Evolutionary conservation across 768 basidiomycete species (phyloP), one percentile per base, ranked within the genome.

Genomic region (Suillus bovinus): DNA sequence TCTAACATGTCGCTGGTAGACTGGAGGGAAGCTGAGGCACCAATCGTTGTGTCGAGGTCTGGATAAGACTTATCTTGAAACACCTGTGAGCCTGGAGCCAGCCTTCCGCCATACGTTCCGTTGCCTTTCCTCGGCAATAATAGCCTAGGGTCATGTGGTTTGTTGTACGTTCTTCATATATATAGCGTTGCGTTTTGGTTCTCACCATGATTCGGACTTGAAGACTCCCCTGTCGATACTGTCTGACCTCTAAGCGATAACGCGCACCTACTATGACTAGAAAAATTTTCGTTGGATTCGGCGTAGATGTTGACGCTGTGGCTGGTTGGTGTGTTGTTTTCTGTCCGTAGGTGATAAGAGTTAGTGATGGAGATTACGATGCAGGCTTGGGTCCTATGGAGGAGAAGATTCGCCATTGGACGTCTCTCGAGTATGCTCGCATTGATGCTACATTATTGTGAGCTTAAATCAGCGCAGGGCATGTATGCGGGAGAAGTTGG

Each of bases 401-500:
- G 89, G 88, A 17, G 85, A 90, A 66, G 83, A 90, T 69, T 87
- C 84, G 0, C 85, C 87, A 1, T 74, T 82, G 24, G 90, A 91
- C 67, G 88, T 91, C 60, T 88, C 86, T 20, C 78, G 84, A 68
- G 87, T 85, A 50, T 5, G 66, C 59, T 59, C 49, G 0, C 9
- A 34, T 53, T 6, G 11, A 13, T 53, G 24, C 7, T 10, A 14
- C 58, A 5, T 24, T 31, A 11, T n/a, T 59, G 49, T 24, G 9
- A 55, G 22, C 34, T 27, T 14, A 57, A 52, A 22, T 59, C 31
- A 16, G n/a, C 24, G 24, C 53, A 76, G 81, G 89, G 88, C 6
- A 82, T 89, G 78, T 90, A 83, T 67, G 87, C 89, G 0, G 89
- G 88, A 22, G 88, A 90, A 69, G 86, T 91, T 22, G 88, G 89